These are phyloP conservation scores for Globisporangium megalacanthum DNA, from an alignment of 352 stramenopile species.

Conservation along the genomic window DNA sequence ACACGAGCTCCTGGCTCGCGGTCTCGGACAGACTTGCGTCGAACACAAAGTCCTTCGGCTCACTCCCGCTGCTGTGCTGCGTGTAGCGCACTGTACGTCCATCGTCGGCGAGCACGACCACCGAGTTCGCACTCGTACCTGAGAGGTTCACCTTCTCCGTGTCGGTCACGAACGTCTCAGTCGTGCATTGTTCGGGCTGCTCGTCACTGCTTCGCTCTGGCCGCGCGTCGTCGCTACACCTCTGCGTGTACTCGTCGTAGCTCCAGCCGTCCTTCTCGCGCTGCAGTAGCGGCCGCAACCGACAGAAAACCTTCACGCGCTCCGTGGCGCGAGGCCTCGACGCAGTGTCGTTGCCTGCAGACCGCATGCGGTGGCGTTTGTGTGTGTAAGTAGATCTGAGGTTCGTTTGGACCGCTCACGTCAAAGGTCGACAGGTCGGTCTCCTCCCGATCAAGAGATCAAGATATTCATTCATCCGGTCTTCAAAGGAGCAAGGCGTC, in stretches of 20 bases:
- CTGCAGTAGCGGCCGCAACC: constrained; percentile 49
- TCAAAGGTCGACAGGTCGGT: no score
- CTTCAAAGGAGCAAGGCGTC: no score
- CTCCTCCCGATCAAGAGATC: no score
- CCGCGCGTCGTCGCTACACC: constrained; percentile 19
- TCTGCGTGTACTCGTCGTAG: constrained; percentile 46
- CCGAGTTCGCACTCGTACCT: constrained; percentile 12
- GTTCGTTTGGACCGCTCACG: no score
- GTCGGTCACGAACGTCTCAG: constrained; percentile 59
- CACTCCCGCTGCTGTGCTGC: constrained; percentile 18
- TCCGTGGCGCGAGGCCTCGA: constrained; percentile 14
- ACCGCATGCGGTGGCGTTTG: background rate
- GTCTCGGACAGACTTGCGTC: constrained; percentile 43
- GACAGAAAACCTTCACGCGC: constrained; percentile 68
- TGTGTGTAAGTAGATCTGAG: background rate
- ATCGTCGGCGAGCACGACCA: constrained; percentile 25
- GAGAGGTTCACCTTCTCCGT: constrained; percentile 24
- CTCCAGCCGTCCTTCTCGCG: constrained; percentile 57
- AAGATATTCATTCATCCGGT: no score
- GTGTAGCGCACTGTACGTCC: constrained; percentile 25
- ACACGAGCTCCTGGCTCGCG: constrained; percentile 40
- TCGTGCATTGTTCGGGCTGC: constrained; percentile 1
- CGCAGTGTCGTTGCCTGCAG: background rate
- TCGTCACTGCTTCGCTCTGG: constrained; percentile 6
- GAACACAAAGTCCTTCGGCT: constrained; percentile 49